Percentiles rank a stretch among this genome's conserved stretches.
Evolutionary conservation across 116 monocot species (phyloP).

Genomic region (Papilionanthe hybrid): DNA sequence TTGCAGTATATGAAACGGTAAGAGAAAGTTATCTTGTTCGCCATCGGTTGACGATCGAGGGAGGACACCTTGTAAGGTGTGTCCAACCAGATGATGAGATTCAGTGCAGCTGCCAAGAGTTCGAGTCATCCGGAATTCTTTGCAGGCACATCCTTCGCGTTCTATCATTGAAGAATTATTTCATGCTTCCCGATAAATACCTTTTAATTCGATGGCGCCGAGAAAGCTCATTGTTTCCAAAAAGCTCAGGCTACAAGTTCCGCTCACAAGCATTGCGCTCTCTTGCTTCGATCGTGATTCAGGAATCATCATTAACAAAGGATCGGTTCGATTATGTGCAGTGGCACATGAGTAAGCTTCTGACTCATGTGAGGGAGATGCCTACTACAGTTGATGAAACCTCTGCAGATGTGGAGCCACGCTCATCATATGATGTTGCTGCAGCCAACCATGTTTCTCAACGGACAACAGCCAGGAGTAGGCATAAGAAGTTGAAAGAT

Average conservation of each 20-base stretch:
- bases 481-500: constrained; percentile 22
- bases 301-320: constrained; percentile 64
- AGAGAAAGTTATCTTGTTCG: constrained; percentile 43
- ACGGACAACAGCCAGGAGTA: constrained; percentile 14
- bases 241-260: constrained; percentile 51
- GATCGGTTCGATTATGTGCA: constrained; percentile 67
- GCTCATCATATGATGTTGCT: constrained; percentile 26
- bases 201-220: constrained; percentile 54
- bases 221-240: constrained; percentile 65
- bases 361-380: constrained; percentile 39
- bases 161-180: constrained; percentile 60
- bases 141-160: constrained; percentile 68
- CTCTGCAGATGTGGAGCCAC: constrained; percentile 18
- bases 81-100: constrained; percentile 39
- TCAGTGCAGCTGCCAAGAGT: constrained; percentile 65
- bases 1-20: constrained; percentile 53
- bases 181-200: constrained; percentile 65
- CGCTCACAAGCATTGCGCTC: constrained; percentile 54
- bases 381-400: constrained; percentile 22
- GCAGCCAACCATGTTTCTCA: constrained; percentile 7
- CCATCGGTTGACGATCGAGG: constrained; percentile 41
- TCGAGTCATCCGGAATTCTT: constrained; percentile 63
- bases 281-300: constrained; percentile 63
- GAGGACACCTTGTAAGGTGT: constrained; percentile 43
- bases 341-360: constrained; percentile 52